Evolutionary conservation across 2,329 filamentous ascomycete genomes (phyloP).

Genomic region (Venturia asperata): DNA sequence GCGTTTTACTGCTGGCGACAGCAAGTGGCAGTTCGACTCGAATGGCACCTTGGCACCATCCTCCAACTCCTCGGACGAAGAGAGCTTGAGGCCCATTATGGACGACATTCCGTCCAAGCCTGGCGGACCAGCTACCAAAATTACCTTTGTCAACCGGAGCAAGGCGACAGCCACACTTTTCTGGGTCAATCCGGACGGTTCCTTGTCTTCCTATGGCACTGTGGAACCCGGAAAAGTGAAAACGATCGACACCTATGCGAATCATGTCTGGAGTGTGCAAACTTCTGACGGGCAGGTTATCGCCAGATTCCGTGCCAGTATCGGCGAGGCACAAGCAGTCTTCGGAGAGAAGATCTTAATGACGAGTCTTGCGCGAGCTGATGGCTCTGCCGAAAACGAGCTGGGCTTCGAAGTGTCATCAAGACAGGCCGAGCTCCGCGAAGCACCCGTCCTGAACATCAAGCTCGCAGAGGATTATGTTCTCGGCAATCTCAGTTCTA

Average conservation of each 20-base stretch:
- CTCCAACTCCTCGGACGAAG: constrained; percentile 19
- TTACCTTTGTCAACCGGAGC: constrained; percentile 20
- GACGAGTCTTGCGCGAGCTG: background rate
- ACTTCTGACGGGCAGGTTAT: constrained; percentile 16
- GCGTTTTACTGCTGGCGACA: constrained; percentile 22
- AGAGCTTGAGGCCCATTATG: constrained; percentile 18
- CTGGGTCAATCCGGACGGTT: constrained; percentile 22
- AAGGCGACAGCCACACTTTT: constrained; percentile 19
- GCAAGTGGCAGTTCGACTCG: constrained; percentile 22
- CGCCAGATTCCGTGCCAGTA: constrained; percentile 21
- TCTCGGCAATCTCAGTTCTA: background rate
- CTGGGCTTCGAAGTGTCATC: background rate
- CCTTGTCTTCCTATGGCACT: constrained; percentile 20
- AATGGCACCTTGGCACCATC: constrained; percentile 19
- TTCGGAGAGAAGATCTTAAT: constrained; percentile 19
- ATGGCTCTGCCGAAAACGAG: background rate
- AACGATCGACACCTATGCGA: constrained; percentile 21
- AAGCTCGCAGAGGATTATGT: background rate
- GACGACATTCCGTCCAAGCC: constrained; percentile 16
- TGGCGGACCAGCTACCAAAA: constrained; percentile 15
- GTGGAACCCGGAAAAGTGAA: constrained; percentile 19
- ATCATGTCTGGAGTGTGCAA: constrained; percentile 23
- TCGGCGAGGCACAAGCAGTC: constrained; percentile 20
- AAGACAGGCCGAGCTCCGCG: background rate
- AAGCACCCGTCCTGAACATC: background rate